phyloP scores from a whole-genome alignment of 495 filamentous ascomycete species.

The Cercophora sp. region DNA sequence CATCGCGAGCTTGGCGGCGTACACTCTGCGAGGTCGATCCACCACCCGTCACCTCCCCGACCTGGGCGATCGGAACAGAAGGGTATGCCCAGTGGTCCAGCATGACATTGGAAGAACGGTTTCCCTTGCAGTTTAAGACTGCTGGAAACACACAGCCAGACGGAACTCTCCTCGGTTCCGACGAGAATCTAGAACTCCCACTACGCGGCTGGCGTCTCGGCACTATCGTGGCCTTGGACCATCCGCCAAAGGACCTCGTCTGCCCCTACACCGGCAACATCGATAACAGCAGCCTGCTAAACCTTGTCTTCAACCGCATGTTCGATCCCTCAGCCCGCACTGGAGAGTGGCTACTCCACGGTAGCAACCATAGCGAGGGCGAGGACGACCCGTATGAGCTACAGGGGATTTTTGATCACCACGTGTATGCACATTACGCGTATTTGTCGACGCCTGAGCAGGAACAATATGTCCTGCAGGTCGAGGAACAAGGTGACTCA shows the following conservation, averaged over 20 bases:
- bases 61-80: constrained; percentile 4
- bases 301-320: not conserved
- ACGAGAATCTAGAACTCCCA: not conserved
- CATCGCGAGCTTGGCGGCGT: constrained; percentile 4
- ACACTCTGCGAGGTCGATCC: not conserved
- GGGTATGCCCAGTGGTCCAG: constrained; percentile 6
- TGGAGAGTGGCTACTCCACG: constrained; percentile 1
- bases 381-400: not conserved
- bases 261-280: not conserved
- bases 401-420: not conserved
- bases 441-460: constrained; percentile 1
- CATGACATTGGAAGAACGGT: not conserved
- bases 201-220: not conserved
- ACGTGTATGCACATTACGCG: not conserved
- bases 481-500: not conserved
- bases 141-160: not conserved
- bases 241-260: not conserved
- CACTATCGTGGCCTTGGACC: not conserved
- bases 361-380: not conserved
- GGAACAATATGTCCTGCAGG: not conserved
- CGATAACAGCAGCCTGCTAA: not conserved
- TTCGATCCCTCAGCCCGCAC: not conserved
- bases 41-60: not conserved
- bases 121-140: not conserved
- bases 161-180: not conserved